Evolutionary conservation across 2,329 filamentous ascomycete species (phyloP), one percentile per base, ranked within the genome.

Genomic region (Alternaria incomplexa): DNA sequence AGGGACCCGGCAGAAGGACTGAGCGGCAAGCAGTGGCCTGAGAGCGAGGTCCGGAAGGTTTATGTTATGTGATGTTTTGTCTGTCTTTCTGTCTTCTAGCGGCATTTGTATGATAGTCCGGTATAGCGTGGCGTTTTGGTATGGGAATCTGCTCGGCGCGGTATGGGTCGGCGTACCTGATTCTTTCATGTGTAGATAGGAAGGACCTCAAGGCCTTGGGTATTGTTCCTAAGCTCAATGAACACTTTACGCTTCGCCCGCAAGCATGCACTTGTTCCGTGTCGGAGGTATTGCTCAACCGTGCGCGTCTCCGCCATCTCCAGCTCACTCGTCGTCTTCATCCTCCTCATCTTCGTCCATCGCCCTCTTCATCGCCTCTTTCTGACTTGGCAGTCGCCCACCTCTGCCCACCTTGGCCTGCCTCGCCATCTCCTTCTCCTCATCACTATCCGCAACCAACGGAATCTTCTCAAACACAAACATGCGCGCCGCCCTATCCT

Each of bases 31-130:
- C 57, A 61, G 4, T 85, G 87, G 61, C 61, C 56, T 40, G 82
- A 85, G 56, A 84, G 85, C 2, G 84, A 88, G 58, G 82, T 96
- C 62, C 91, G 91, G 83, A 97, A 96, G 83, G 93, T 98, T 22
- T 99, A 90, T 77, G 97, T 98, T 63, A 93, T 93, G 57, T 97
- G 62, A 73, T 25, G 40, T 32, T 30, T 20, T 51, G 36, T 40
- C 17, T 51, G 5, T 58, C 13, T 20, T 28, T 25, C n/a, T 32
- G 44, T 45, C 22, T 17, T 51, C 20, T 4, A 53, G 20, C 20
- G 23, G 32, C 36, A 54, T 13, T n/a, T 52, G 56, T 15, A 20
- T 56, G 20, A 25, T 26, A 28, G 40, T 50, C 47, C 46, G 30
- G 28, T 47, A 53, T 45, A 59, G 59, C 56, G 52, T 28, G 56